Base-by-base conservation (phyloP, 441 rosid species). In the Populus hybrid region DNA sequence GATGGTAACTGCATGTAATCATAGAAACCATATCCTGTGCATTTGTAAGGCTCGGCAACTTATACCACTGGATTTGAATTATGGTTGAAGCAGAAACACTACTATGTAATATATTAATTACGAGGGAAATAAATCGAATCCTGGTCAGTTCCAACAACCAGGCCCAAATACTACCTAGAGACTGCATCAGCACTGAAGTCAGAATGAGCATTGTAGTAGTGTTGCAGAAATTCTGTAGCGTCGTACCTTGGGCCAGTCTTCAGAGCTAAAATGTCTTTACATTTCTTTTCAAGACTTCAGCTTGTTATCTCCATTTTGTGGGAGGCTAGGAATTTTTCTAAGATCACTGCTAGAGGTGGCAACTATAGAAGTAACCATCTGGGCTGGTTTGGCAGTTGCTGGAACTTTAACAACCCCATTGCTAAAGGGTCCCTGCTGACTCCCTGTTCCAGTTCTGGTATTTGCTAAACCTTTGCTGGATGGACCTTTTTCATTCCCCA, bases 261-360 rank as follows among this genome's bases (percentile, higher is more conserved):
- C 81, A 76, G 75, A 76, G 73, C 65, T 69, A 70, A 64, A 73
- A 76, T 69, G 79, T 85, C 50, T 71, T 70, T 76, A 74, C 76
- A 76, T 40, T 40, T 75, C 53, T 59, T 67, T 79, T 81, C 82
- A 85, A 24, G 83, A 80, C 70, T 76, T 89, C 24, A 81, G 82
- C 81, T 86, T 85, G 72, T 78, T 77, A 74, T 83, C 88, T 59
- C 87, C 89, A 72, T 88, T 89, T 80, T 86, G 91, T 26, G 90
- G 81, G 23, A 73, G 74, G 50, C 82, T 65, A 50, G 87, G 83
- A 81, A 78, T 76, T 78, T 78, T 84, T 11, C 80, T 73, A 80
- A 71, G 83, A 76, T 82, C 84, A 9, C 76, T 80, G 38, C 81
- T 77, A 26, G 83, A 61, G 57, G 82, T 8, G 46, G 87, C 46